Conservation (phyloP, 306 rosid genomes). For the Pueraria montana region DNA sequence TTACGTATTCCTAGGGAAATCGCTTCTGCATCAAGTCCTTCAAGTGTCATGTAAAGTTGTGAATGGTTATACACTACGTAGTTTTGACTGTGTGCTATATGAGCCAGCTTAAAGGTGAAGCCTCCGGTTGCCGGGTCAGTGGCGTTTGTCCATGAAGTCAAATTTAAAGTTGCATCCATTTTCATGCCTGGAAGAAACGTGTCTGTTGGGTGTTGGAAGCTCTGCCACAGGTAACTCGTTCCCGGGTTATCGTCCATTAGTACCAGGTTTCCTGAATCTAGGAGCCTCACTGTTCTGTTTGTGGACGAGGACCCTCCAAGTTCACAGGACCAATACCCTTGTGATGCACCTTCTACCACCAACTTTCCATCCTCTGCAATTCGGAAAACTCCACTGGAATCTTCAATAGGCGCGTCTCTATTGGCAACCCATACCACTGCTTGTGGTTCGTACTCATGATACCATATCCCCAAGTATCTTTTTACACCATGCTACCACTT, state of each 20-base stretch:
- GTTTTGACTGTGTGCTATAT: not conserved
- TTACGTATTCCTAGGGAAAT: rapidly evolving
- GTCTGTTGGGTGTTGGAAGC: conserved; percentile 57
- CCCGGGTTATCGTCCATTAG: not conserved
- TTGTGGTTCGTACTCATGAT: not conserved
- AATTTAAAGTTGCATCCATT: conserved; percentile 29
- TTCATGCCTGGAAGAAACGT: conserved; percentile 65
- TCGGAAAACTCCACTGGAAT: conserved; percentile 37
- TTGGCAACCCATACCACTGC: conserved; percentile 67
- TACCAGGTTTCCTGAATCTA: conserved; percentile 61
- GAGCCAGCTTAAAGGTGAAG: conserved; percentile 36
- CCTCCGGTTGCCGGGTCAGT: conserved; percentile 16
- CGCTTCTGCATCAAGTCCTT: not conserved
- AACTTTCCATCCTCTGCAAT: conserved; percentile 52
- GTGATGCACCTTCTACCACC: not conserved
- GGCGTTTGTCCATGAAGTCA: conserved; percentile 50
- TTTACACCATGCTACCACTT: not conserved
- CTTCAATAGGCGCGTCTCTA: not conserved
- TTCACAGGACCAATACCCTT: conserved; percentile 18
- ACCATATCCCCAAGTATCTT: conserved; percentile 63
- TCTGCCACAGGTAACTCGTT: conserved; percentile 52
- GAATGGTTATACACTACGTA: not conserved
- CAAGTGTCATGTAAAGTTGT: conserved; percentile 28
- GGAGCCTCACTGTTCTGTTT: conserved; percentile 42
- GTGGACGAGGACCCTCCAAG: not conserved